phyloP scores from a whole-genome alignment of 441 rosid species.

The Corymbia calophylla region DNA sequence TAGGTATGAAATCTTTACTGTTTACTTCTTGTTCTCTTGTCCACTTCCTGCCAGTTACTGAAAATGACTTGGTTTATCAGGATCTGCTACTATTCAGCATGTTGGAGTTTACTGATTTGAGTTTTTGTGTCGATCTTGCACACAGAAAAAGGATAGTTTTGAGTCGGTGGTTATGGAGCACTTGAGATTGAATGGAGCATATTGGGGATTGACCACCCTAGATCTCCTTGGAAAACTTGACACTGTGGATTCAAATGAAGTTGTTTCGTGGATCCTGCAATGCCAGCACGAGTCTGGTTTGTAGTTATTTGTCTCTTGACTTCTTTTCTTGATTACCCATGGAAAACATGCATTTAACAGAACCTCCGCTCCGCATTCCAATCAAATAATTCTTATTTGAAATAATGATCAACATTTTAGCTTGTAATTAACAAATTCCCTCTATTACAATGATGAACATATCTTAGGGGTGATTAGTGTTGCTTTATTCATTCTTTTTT shows the following conservation, averaged over 20 bases:
- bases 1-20: not conserved
- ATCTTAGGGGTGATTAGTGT: not conserved
- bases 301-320: not conserved
- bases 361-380: not conserved
- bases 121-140: not conserved
- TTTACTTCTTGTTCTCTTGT: not conserved
- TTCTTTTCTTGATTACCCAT: not conserved
- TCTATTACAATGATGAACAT: not conserved
- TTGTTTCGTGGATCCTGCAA: conserved; percentile 66
- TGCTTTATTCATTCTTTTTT: not conserved
- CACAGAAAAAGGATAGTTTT: conserved; percentile 66
- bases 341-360: not conserved
- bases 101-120: not conserved
- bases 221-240: conserved; percentile 70
- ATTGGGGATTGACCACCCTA: conserved; percentile 85
- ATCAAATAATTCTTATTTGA: not conserved
- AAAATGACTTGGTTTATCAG: not conserved
- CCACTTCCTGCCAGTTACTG: not conserved
- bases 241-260: conserved; percentile 49
- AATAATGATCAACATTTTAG: not conserved
- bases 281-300: conserved; percentile 82
- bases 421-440: not conserved
- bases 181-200: conserved; percentile 81
- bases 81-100: not conserved
- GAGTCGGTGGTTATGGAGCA: conserved; percentile 88